These are phyloP conservation scores for Botrytis fragariae DNA, from an alignment of 2,329 filamentous ascomycete genomes.

Conservation along the genomic window DNA sequence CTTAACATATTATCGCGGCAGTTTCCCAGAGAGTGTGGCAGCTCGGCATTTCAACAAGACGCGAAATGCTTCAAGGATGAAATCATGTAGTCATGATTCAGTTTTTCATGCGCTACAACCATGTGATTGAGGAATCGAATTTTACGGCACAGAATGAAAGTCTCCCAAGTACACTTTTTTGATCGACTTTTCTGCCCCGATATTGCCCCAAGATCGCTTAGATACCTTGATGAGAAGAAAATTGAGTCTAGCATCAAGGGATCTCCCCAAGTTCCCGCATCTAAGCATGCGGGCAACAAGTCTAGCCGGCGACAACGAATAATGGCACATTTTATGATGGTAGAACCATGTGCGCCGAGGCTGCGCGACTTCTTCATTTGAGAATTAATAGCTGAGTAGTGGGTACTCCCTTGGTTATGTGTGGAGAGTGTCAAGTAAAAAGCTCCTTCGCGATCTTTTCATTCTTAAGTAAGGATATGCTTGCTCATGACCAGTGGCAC, in stretches of 20 bases:
- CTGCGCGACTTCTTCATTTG: background rate
- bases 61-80: background rate
- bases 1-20: background rate
- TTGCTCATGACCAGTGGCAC: background rate
- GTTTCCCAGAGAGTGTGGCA: too few species aligned
- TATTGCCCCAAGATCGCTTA: background rate
- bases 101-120: background rate
- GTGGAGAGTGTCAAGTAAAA: background rate
- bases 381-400: background rate
- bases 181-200: background rate
- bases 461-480: conserved; percentile 4
- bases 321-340: background rate
- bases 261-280: background rate
- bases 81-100: background rate
- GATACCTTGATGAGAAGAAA: background rate
- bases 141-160: background rate
- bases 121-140: background rate
- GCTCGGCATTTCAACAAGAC: background rate
- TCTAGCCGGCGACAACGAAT: background rate
- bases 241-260: background rate
- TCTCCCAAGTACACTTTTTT: background rate
- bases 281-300: background rate
- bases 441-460: background rate
- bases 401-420: background rate
- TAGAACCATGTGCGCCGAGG: background rate